Evolutionary conservation across 768 basidiomycete species (phyloP).

Genomic region (Cystofilobasidium ferigula): DNA sequence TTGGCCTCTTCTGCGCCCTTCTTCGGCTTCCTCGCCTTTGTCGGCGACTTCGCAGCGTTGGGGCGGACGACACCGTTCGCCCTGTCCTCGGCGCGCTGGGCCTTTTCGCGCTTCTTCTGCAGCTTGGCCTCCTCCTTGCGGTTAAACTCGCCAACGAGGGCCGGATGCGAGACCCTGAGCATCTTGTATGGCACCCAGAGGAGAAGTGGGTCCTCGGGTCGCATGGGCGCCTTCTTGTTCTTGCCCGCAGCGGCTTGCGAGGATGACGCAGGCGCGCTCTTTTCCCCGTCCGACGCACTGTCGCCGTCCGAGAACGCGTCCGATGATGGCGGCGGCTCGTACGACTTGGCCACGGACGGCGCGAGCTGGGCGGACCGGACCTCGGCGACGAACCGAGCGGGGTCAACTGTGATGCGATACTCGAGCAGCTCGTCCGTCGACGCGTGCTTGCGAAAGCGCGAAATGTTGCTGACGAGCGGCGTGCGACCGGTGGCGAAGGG

Average conservation of each 20-base stretch:
- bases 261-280: not conserved
- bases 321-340: not conserved
- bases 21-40: not conserved
- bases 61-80: not conserved
- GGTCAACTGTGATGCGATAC: not conserved
- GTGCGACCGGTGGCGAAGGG: not conserved
- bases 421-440: conserved; percentile 3
- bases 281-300: not conserved
- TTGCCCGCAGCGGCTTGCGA: not conserved
- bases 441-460: not conserved
- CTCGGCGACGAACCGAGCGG: not conserved
- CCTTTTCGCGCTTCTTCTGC: conserved; percentile 1
- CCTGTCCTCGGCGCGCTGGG: not conserved
- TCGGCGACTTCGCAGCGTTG: not conserved
- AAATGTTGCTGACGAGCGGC: not conserved
- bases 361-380: not conserved
- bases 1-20: not conserved
- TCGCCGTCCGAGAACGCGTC: not conserved
- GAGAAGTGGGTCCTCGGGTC: not conserved
- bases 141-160: not conserved
- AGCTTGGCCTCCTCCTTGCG: not conserved
- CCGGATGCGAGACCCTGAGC: conserved; percentile 2
- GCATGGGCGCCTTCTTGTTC: not conserved
- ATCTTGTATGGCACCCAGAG: conserved; percentile 5
- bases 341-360: not conserved